Percentiles rank a stretch among this genome's conserved stretches.
These are phyloP conservation scores for Saturnispora besseyi DNA, from an alignment of 805 yeast genomes.

Conservation along the genomic window DNA sequence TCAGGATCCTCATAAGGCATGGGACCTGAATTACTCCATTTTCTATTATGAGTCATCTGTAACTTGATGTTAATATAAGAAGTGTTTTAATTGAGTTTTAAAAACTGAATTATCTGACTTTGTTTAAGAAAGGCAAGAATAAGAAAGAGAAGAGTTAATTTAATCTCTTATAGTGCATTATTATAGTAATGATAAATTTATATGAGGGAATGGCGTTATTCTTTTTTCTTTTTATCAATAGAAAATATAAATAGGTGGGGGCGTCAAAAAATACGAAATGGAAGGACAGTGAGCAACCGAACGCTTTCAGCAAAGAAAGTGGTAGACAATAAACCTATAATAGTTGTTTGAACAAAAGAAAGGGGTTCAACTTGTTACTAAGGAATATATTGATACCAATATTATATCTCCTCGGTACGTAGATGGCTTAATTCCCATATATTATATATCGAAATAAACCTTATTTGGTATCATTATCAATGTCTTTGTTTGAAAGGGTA, in stretches of 20 bases:
- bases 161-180: neutral
- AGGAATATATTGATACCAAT: neutral
- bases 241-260: neutral
- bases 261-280: no score
- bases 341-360: neutral
- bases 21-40: constrained; percentile 2
- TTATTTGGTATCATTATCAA: neutral
- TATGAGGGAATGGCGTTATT: neutral
- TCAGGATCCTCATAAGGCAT: constrained; percentile 4
- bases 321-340: neutral
- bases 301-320: neutral
- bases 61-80: neutral
- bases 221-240: neutral
- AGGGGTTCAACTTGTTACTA: neutral
- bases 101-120: neutral
- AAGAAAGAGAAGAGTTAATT: neutral
- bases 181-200: neutral
- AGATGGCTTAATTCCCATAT: no score
- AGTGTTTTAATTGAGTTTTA: no score
- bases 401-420: no score
- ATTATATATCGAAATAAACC: neutral
- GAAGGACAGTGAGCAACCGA: no score
- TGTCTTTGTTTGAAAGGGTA: neutral
- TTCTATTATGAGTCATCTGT: neutral
- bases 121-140: neutral